phyloP scores from a whole-genome alignment of 768 basidiomycete genomes.

The Pholiota conissans region DNA sequence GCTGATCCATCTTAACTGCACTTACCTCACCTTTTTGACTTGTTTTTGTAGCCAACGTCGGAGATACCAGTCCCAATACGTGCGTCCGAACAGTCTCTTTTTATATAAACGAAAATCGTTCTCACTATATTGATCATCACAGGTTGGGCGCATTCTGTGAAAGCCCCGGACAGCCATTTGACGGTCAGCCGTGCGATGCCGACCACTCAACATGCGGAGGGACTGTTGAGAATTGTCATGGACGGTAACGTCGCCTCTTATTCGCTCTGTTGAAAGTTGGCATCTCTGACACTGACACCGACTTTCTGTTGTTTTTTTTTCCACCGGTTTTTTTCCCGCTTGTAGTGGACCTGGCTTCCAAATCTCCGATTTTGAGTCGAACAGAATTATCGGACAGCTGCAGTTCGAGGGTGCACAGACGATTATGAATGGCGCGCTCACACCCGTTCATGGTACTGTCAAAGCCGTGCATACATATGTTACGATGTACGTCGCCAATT shows the following conservation, averaged over 20 bases:
- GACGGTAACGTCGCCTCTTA: constrained; percentile 43
- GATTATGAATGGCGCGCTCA: constrained; percentile 55
- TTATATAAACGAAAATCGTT: not conserved
- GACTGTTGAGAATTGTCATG: constrained; percentile 65
- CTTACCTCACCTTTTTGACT: constrained; percentile 7
- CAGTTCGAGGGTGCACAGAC: constrained; percentile 71
- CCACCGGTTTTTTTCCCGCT: not conserved
- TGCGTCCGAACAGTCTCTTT: constrained; percentile 31
- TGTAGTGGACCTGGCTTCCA: constrained; percentile 73
- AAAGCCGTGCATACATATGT: constrained; percentile 71
- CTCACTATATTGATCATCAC: not conserved
- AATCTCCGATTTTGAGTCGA: constrained; percentile 75
- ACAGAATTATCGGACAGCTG: constrained; percentile 64
- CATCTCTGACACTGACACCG: not conserved
- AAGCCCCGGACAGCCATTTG: constrained; percentile 65
- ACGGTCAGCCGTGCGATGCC: constrained; percentile 69
- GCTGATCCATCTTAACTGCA: constrained; percentile 2
- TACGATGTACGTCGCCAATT: constrained; percentile 55
- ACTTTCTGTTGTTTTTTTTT: not conserved
- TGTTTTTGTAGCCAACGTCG: constrained; percentile 63
- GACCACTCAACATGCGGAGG: constrained; percentile 77
- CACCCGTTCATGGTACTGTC: constrained; percentile 56
- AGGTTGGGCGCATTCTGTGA: constrained; percentile 77
- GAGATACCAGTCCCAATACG: constrained; percentile 82
- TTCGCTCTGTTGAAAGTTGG: constrained; percentile 3